These are phyloP conservation scores for Phytopythium delawarense DNA, from an alignment of 352 stramenopile species.

Conservation along the genomic window DNA sequence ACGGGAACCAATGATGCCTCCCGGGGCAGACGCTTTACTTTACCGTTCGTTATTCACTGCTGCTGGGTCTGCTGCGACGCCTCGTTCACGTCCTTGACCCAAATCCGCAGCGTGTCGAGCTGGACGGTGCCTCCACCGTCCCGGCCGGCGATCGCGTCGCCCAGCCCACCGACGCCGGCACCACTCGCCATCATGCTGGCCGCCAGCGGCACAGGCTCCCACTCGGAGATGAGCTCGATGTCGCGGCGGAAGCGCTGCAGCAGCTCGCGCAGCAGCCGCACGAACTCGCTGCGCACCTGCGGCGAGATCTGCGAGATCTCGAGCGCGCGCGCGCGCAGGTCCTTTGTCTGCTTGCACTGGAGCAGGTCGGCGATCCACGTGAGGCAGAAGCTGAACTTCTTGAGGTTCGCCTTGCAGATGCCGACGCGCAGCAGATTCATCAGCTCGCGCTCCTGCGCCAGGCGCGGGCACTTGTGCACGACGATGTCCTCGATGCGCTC, in stretches of 20 bases:
- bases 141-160: conserved; percentile 3
- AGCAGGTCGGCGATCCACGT: conserved; percentile 77
- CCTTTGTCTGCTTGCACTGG: conserved; percentile 53
- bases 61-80: conserved; percentile 8
- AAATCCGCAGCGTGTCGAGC: conserved; percentile 68
- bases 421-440: conserved; percentile 57
- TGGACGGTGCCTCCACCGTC: conserved; percentile 19
- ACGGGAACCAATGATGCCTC: neutral
- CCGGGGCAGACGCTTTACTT: neutral
- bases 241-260: conserved; percentile 48
- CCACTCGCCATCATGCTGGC: conserved; percentile 13
- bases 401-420: conserved; percentile 78
- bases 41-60: conserved; percentile 1
- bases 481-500: conserved; percentile 63
- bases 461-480: conserved; percentile 47
- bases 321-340: conserved; percentile 58
- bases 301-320: conserved; percentile 73
- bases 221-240: conserved; percentile 71
- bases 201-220: conserved; percentile 42
- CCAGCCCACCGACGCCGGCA: conserved; percentile 14
- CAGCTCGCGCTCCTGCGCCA: conserved; percentile 48
- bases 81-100: conserved; percentile 50
- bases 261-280: conserved; percentile 51
- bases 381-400: conserved; percentile 80
- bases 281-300: conserved; percentile 64